Conservation (phyloP, 441 rosid species). For the Erodium chrysanthum region DNA sequence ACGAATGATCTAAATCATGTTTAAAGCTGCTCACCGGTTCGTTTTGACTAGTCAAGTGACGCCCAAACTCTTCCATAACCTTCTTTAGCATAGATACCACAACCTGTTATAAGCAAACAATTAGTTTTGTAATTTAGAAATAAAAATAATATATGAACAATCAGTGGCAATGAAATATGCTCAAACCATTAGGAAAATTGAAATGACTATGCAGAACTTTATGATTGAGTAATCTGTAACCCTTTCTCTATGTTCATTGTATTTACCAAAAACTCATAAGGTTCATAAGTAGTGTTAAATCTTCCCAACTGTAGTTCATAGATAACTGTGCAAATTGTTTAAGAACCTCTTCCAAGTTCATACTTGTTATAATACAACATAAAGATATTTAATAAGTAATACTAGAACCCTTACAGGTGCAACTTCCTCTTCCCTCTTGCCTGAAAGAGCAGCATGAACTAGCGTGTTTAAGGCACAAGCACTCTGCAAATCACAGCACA, state of each 20-base stretch:
- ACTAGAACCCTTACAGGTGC: conserved; percentile 45
- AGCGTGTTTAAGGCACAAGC: conserved; percentile 40
- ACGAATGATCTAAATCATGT: neutral
- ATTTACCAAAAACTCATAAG: neutral
- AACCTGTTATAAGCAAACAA: conserved; percentile 34
- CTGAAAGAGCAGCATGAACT: conserved; percentile 53
- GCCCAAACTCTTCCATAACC: conserved; percentile 52
- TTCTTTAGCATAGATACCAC: conserved; percentile 58
- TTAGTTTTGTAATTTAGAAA: neutral
- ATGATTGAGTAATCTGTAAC: neutral
- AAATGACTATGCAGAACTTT: neutral
- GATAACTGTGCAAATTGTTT: neutral
- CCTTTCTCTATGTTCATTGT: neutral
- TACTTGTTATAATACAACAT: neutral
- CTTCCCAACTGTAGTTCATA: neutral
- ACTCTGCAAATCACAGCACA: conserved; percentile 34
- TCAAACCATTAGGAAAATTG: neutral
- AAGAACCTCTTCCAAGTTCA: neutral
- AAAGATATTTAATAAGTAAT: conserved; percentile 2
- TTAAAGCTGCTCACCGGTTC: conserved; percentile 31
- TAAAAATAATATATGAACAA: neutral
- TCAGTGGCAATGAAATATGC: too few species aligned
- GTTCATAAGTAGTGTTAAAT: neutral
- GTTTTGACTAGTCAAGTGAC: conserved; percentile 25
- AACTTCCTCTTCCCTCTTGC: conserved; percentile 68